A percentile compares a stretch with the other conserved stretches of the same genome.
Conservation (phyloP, 2,329 filamentous ascomycete species). For the Alternaria gaisen region DNA sequence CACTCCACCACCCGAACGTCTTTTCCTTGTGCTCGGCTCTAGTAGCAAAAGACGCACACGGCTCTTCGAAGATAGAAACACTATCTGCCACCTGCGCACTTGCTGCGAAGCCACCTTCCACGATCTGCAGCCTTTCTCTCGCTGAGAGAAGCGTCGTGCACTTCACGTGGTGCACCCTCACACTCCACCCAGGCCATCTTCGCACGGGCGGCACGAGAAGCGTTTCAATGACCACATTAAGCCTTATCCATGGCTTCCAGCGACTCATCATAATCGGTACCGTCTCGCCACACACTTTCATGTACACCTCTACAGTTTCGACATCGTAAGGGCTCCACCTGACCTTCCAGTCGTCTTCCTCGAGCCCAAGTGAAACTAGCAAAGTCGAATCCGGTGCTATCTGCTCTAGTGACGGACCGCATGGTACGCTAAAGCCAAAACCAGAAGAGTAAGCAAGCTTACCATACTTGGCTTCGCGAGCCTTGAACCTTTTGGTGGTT, state of each 20-base stretch:
- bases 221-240: slow-evolving; percentile 32
- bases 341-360: slow-evolving; percentile 50
- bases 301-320: not conserved
- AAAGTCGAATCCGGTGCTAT: slow-evolving; percentile 53
- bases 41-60: not conserved
- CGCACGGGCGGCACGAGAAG: slow-evolving; percentile 33
- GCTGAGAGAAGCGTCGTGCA: slow-evolving; percentile 9
- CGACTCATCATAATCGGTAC: slow-evolving; percentile 25
- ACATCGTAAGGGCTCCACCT: slow-evolving; percentile 52
- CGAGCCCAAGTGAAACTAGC: slow-evolving; percentile 30
- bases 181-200: slow-evolving; percentile 43
- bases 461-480: slow-evolving; percentile 48
- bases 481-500: slow-evolving; percentile 47
- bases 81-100: slow-evolving; percentile 26
- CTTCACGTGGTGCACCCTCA: slow-evolving; percentile 31
- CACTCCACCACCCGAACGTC: not conserved
- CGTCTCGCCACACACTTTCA: slow-evolving; percentile 12
- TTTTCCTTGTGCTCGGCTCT: slow-evolving; percentile 28
- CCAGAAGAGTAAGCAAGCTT: slow-evolving; percentile 48
- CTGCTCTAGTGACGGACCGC: slow-evolving; percentile 49
- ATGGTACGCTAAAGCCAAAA: slow-evolving; percentile 52
- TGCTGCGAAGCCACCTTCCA: slow-evolving; percentile 45
- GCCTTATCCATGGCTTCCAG: slow-evolving; percentile 45
- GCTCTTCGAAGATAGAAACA: not conserved
- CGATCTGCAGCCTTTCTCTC: slow-evolving; percentile 11